phyloP scores from a whole-genome alignment of 441 rosid genomes.

The Pelargonium citronellum region DNA sequence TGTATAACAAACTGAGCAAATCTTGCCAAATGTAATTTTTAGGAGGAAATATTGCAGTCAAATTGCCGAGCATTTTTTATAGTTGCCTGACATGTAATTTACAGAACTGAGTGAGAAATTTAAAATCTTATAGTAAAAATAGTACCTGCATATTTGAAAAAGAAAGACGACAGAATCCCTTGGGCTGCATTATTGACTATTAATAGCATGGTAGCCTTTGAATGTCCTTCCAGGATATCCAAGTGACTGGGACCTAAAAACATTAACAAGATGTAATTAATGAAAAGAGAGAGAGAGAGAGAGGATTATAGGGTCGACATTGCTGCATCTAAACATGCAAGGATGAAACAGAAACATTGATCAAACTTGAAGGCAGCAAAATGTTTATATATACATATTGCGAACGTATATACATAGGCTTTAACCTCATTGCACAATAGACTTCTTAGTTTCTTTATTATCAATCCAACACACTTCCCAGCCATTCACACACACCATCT shows the following conservation, averaged over 20 bases:
- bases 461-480: too few species aligned
- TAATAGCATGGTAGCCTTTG: constrained; percentile 80
- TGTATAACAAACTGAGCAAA: not conserved
- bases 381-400: too few species aligned
- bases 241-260: constrained; percentile 67
- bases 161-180: constrained; percentile 83
- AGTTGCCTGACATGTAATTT: not conserved
- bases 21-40: not conserved
- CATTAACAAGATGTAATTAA: constrained; percentile 12
- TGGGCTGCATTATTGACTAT: constrained; percentile 87
- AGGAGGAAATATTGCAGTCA: not conserved
- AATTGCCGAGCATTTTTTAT: not conserved
- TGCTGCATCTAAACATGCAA: too few species aligned
- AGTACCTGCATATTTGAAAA: constrained; percentile 90
- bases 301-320: too few species aligned
- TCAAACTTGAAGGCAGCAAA: too few species aligned
- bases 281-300: not conserved
- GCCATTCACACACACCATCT: too few species aligned
- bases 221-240: constrained; percentile 80
- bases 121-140: constrained; percentile 1
- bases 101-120: not conserved
- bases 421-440: too few species aligned
- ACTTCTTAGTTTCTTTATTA: too few species aligned
- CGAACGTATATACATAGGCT: too few species aligned
- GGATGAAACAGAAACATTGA: too few species aligned